These are phyloP conservation scores for Suhomyces panamericanus DNA, from an alignment of 1,139 yeast genomes.

Conservation along the genomic window DNA sequence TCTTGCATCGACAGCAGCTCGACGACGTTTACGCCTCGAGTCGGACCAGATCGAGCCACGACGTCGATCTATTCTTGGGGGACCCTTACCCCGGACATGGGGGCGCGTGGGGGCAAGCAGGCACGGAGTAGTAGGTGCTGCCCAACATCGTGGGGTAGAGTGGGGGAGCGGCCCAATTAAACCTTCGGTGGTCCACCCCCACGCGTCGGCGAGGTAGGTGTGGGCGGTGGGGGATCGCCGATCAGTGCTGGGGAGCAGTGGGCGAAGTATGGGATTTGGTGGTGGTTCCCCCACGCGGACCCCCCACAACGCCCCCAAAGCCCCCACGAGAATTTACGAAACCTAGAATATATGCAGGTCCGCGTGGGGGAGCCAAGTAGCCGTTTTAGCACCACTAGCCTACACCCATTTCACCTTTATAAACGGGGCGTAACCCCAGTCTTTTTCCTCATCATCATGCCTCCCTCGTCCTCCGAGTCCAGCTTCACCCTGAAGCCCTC, in stretches of 20 bases:
- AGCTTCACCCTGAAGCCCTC: slow-evolving; percentile 1
- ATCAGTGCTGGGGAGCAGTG: no score
- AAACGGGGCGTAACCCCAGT: background rate
- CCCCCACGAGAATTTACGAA: background rate
- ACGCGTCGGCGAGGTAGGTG: no score
- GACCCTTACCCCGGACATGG: background rate
- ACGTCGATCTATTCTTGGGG: no score
- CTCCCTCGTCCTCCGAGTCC: slow-evolving; percentile 1
- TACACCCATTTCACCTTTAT: slow-evolving; percentile 1
- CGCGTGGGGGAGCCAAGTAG: background rate
- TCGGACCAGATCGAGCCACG: no score
- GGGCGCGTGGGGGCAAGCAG: background rate
- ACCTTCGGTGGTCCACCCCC: background rate
- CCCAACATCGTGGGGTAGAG: background rate
- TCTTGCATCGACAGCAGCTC: no score
- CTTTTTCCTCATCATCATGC: background rate
- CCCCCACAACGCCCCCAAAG: background rate
- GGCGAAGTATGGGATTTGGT: no score
- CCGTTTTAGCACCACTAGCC: background rate
- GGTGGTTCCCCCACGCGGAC: background rate
- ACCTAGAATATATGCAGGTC: background rate
- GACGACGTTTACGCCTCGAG: no score
- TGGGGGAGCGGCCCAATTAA: background rate
- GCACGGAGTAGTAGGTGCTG: background rate
- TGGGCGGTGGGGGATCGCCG: background rate